Percentiles rank a stretch among this genome's conserved stretches.
These are phyloP conservation scores for Hypericum perforatum DNA, from an alignment of 345 rosid species.

Conservation along the genomic window DNA sequence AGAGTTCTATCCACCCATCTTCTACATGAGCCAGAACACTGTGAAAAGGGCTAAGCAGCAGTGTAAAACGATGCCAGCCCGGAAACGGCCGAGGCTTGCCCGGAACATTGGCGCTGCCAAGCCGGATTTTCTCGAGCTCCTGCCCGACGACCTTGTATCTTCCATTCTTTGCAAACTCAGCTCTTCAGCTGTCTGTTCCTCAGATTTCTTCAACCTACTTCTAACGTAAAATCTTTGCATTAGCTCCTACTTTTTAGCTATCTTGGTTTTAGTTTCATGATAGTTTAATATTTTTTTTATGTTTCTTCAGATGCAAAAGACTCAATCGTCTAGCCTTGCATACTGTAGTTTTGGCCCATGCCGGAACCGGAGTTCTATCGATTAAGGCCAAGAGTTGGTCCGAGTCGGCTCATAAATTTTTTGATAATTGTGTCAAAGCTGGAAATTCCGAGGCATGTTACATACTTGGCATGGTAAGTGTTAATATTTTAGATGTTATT, in stretches of 20 bases:
- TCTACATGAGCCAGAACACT: no score
- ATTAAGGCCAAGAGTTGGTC: slow-evolving; percentile 68
- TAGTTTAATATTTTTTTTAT: background rate
- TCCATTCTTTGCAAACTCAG: slow-evolving; percentile 54
- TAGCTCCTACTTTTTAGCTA: background rate
- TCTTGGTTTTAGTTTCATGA: background rate
- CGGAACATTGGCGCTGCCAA: slow-evolving; percentile 12
- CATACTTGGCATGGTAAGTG: slow-evolving; percentile 88
- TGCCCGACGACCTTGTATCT: slow-evolving; percentile 78
- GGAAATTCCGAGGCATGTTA: slow-evolving; percentile 89
- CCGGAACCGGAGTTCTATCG: slow-evolving; percentile 45
- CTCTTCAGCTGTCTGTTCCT: slow-evolving; percentile 47
- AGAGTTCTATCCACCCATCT: no score
- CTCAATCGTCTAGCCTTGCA: slow-evolving; percentile 47
- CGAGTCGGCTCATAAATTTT: slow-evolving; percentile 70
- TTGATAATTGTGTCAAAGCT: slow-evolving; percentile 69
- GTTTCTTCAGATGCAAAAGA: slow-evolving; percentile 68
- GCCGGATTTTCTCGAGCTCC: slow-evolving; percentile 43
- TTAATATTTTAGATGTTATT: background rate
- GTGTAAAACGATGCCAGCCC: background rate
- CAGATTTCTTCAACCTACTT: slow-evolving; percentile 62
- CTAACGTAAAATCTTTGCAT: slow-evolving; percentile 44
- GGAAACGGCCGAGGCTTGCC: slow-evolving; percentile 19
- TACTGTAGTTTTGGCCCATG: slow-evolving; percentile 49
- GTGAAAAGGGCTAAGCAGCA: no score